A percentile compares a stretch with the other conserved stretches of the same genome.
Conservation (phyloP, 1,139 yeast genomes). For the Yamadazyma siamensis region DNA sequence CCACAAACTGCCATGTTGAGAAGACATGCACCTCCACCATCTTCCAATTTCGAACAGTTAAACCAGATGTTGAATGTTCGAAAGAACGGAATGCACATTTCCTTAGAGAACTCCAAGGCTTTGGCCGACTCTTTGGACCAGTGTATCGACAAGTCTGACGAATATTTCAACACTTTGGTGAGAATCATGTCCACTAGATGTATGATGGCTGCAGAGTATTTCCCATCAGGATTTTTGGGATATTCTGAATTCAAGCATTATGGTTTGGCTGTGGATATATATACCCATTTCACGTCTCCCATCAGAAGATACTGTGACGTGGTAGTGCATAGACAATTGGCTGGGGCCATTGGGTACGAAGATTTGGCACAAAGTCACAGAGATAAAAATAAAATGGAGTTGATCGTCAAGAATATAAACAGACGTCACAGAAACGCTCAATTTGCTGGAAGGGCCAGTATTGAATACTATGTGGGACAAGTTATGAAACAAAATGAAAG, state of each 20-base stretch:
- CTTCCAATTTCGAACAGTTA: conserved; percentile 82
- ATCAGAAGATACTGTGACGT: conserved; percentile 98
- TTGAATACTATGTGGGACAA: conserved; percentile 97
- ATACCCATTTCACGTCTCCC: conserved; percentile 98
- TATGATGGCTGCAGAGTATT: conserved; percentile 99
- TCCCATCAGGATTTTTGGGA: conserved; percentile 88
- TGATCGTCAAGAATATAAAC: conserved; percentile 85
- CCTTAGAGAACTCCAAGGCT: conserved; percentile 83
- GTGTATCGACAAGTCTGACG: conserved; percentile 77
- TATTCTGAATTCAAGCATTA: conserved; percentile 95
- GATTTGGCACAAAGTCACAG: conserved; percentile 76
- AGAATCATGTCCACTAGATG: conserved; percentile 98
- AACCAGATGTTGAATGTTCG: conserved; percentile 88
- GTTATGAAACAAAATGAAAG: conserved; percentile 80
- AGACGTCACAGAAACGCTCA: conserved; percentile 96
- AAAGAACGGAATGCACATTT: conserved; percentile 68
- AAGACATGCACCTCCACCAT: conserved; percentile 96
- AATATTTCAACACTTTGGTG: conserved; percentile 87
- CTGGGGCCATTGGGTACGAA: conserved; percentile 96
- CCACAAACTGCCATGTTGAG: conserved; percentile 98
- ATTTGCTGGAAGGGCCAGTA: conserved; percentile 97
- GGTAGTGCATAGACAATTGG: conserved; percentile 94
- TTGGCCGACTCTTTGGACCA: conserved; percentile 92
- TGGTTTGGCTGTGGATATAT: conserved; percentile 95
- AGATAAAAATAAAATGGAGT: conserved; percentile 87